phyloP scores from a whole-genome alignment of 2,329 filamentous ascomycete species.

The Phyllosticta citribraziliensis region DNA sequence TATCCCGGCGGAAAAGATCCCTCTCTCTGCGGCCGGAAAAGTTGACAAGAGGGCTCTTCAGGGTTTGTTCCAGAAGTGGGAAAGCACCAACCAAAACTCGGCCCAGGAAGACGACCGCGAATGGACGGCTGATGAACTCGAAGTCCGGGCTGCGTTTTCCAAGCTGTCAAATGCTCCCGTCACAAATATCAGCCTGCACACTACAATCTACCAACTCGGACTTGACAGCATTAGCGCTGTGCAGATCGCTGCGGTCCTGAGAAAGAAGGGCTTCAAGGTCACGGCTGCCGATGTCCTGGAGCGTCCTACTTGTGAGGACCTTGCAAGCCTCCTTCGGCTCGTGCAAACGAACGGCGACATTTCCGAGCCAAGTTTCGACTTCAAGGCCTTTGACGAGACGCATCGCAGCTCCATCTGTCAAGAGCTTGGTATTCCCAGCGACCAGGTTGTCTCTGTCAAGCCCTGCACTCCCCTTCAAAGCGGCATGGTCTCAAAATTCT shows the following conservation, averaged over 20 bases:
- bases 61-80: conserved; percentile 19
- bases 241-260: conserved; percentile 62
- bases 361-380: conserved; percentile 31
- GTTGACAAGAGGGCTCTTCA: conserved; percentile 27
- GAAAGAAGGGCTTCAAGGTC: conserved; percentile 47
- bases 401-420: conserved; percentile 27
- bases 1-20: conserved; percentile 23
- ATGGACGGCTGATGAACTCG: conserved; percentile 45
- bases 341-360: background rate
- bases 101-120: conserved; percentile 12
- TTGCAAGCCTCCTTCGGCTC: conserved; percentile 16
- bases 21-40: conserved; percentile 31
- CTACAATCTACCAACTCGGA: conserved; percentile 78
- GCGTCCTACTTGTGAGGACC: conserved; percentile 24
- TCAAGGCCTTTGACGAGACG: conserved; percentile 40
- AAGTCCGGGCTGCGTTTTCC: conserved; percentile 48
- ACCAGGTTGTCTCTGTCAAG: conserved; percentile 47
- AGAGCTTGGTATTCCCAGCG: conserved; percentile 20
- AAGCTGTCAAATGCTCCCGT: conserved; percentile 45
- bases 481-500: conserved; percentile 68
- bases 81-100: conserved; percentile 9
- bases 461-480: conserved; percentile 74
- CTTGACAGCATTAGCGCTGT: conserved; percentile 82
- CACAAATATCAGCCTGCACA: conserved; percentile 46
- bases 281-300: conserved; percentile 68